Evolutionary conservation across 257 asterid species (phyloP), one percentile per base, ranked within the genome.

Genomic region (Jasminum sambac): DNA sequence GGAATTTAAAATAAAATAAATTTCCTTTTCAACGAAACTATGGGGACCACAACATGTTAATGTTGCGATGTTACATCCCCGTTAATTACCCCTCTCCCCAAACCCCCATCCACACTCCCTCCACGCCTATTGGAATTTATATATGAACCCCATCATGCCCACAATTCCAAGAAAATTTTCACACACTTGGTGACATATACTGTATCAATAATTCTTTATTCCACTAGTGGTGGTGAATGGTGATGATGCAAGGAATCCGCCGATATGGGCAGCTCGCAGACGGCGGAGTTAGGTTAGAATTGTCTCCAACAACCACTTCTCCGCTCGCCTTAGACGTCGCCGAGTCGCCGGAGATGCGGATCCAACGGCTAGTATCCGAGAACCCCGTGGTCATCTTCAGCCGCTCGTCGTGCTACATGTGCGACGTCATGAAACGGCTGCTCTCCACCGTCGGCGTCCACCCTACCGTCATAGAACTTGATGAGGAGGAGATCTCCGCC

Each of bases 351-450:
- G 92, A 84, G 90, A 85, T 74, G 91, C 90, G 96, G 34, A 83
- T 90, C 83, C 88, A 82, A 9, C 95, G 98, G 55, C 91, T 90
- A 70, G 81, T 90, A 63, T 67, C 90, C 30, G 98, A 93, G 73
- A 90, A 90, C 39, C 98, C 97, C 7, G 89, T 93, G 67, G 69
- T 93, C 74, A 90, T 93, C 69, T 90, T 93, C 79, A 86, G 86
- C 83, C 94, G 97, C 25, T 72, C 96, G 0, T 74, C 98, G 30
- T 93, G 98, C 73, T 90, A 91, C 94, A 93, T 93, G 97, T 90
- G 96, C 83, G 92, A 93, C 76, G 98, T 84, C 63, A 93, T 93
- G 98, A 89, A 80, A 76, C 75, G 82, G 55, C 86, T 93, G 74
- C 88, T 93, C 30, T 78, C 92, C 44, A 72, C 86, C 72, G 43